Evolutionary conservation across 1,284 basidiomycete species (phyloP).

Genomic region (Ustilago nuda): DNA sequence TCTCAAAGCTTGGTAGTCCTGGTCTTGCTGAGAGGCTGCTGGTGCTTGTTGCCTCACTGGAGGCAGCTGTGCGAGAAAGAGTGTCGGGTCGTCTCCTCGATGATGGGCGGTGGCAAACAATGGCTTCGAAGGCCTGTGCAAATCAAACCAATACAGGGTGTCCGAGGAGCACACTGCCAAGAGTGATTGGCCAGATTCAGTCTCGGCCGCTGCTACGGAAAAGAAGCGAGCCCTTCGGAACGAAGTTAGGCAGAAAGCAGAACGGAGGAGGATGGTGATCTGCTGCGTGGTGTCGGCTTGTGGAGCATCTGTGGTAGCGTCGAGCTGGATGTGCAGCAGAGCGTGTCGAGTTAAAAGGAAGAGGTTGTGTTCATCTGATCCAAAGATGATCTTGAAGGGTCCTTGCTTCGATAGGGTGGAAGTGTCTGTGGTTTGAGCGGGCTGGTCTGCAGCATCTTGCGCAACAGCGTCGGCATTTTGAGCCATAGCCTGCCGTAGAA

Average conservation of each 20-base stretch:
- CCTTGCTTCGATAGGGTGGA: background rate
- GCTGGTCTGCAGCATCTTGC: background rate
- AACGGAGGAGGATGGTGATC: conserved; percentile 8
- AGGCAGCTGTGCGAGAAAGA: conserved; percentile 11
- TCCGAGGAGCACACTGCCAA: conserved; percentile 44
- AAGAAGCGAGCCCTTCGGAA: conserved; percentile 25
- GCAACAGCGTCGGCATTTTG: background rate
- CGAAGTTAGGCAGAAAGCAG: conserved; percentile 24
- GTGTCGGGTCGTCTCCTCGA: conserved; percentile 47
- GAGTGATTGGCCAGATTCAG: conserved; percentile 6
- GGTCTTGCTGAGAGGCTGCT: background rate
- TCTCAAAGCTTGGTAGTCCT: background rate
- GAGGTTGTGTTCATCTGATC: conserved; percentile 4
- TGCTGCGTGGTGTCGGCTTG: background rate
- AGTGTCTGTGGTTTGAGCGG: background rate
- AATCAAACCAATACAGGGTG: conserved; percentile 38
- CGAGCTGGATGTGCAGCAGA: conserved; percentile 8
- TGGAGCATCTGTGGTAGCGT: background rate
- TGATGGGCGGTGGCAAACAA: conserved; percentile 34
- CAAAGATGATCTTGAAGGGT: conserved; percentile 17
- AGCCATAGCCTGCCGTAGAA: background rate
- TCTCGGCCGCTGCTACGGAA: conserved; percentile 15
- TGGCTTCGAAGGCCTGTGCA: background rate
- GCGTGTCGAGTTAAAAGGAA: conserved; percentile 18
- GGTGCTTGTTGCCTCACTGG: background rate